Percentiles rank a stretch among this genome's conserved stretches.
Evolutionary conservation across 345 rosid species (phyloP).

Genomic region (Triadica sebifera): DNA sequence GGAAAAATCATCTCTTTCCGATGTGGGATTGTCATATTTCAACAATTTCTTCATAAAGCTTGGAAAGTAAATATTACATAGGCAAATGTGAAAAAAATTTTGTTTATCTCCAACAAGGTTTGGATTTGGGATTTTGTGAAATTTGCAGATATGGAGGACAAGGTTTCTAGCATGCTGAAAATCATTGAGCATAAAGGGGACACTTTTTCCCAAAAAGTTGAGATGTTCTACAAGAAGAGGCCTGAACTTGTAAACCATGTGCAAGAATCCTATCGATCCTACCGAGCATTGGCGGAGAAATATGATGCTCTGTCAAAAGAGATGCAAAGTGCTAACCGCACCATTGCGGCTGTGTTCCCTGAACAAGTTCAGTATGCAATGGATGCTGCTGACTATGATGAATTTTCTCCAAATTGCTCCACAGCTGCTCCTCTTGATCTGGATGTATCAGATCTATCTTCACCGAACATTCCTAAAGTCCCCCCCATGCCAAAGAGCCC

Average conservation of each 20-base stretch:
- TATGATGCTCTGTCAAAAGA: constrained; percentile 64
- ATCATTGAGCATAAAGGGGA: constrained; percentile 75
- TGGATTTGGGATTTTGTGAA: not conserved
- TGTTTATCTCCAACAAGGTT: not conserved
- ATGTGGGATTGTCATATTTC: too few relatives aligned
- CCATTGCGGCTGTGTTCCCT: constrained; percentile 70
- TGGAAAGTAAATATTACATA: too few relatives aligned
- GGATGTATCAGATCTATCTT: not conserved
- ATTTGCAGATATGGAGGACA: constrained; percentile 72
- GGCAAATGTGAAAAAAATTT: too few relatives aligned
- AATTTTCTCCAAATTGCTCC: constrained; percentile 25
- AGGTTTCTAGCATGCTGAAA: constrained; percentile 46
- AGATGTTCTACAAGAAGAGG: constrained; percentile 70
- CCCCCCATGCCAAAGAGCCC: constrained; percentile 41
- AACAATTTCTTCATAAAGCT: too few relatives aligned
- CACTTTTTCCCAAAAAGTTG: constrained; percentile 66
- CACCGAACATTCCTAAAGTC: constrained; percentile 42
- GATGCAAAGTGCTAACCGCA: constrained; percentile 71
- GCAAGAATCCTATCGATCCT: constrained; percentile 62
- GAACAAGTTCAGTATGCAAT: constrained; percentile 56
- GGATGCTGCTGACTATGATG: constrained; percentile 35
- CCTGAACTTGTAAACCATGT: constrained; percentile 69
- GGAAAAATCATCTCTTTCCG: too few relatives aligned
- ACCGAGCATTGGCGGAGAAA: constrained; percentile 74
- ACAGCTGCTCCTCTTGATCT: constrained; percentile 21